Evolutionary conservation across 208 protist genomes (phyloP).

Genomic region (Borovskyia barvae): DNA sequence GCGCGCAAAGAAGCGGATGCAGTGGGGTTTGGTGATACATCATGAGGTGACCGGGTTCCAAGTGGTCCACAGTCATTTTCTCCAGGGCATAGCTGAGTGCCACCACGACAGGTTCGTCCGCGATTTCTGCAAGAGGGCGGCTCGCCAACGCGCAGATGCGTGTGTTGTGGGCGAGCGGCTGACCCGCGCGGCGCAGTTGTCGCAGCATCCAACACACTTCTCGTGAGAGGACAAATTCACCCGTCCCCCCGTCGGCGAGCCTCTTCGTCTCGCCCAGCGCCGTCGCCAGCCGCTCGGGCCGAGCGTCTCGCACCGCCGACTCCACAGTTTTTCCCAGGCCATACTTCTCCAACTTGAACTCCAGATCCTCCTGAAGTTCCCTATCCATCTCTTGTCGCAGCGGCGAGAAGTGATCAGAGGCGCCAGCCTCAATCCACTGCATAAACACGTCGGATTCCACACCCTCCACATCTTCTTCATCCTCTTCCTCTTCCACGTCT

Average conservation of each 20-base stretch:
- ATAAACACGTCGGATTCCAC: conserved; percentile 61
- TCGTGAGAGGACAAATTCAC: conserved; percentile 48
- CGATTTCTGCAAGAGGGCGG: conserved; percentile 39
- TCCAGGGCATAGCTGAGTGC: conserved; percentile 66
- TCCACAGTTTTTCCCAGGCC: conserved; percentile 52
- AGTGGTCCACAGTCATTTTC: conserved; percentile 68
- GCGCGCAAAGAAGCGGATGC: conserved; percentile 65
- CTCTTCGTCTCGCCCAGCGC: conserved; percentile 35
- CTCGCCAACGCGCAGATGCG: conserved; percentile 64
- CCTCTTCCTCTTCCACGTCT: conserved; percentile 26
- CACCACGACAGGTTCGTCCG: conserved; percentile 63
- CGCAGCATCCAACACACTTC: conserved; percentile 85
- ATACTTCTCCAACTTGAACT: conserved; percentile 67
- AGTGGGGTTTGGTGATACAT: conserved; percentile 76
- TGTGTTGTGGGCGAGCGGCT: conserved; percentile 81
- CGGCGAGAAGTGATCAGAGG: conserved; percentile 6
- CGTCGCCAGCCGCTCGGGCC: conserved; percentile 69
- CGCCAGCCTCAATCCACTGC: conserved; percentile 60
- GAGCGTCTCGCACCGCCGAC: conserved; percentile 32
- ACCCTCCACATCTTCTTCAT: conserved; percentile 37
- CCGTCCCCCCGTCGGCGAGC: conserved; percentile 51
- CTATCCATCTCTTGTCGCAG: neutral
- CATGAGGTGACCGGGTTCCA: conserved; percentile 82
- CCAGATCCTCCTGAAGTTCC: conserved; percentile 30
- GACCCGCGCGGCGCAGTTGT: conserved; percentile 66